A percentile compares a stretch with the other conserved stretches of the same genome.
Evolutionary conservation across 78 protist genomes (phyloP).

Genomic region (Creolimax fragrantissima): DNA sequence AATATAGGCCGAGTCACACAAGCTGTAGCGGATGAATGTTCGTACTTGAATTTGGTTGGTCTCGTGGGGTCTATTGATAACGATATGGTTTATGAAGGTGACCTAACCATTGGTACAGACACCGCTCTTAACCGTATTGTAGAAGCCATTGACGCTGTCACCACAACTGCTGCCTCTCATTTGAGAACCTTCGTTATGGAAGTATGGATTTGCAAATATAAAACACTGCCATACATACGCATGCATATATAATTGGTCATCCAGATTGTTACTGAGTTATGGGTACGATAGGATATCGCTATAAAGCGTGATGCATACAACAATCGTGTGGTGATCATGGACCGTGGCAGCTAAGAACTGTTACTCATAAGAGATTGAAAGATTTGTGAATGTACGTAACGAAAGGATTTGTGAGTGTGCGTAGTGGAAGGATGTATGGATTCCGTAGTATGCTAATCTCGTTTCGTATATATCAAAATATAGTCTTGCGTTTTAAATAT

Average conservation of each 20-base stretch:
- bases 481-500: too few relatives aligned
- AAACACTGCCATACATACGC: background rate
- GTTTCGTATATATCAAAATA: too few relatives aligned
- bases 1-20: background rate
- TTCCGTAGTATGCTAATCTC: too few relatives aligned
- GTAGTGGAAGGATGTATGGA: too few relatives aligned
- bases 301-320: too few relatives aligned
- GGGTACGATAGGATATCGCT: too few relatives aligned
- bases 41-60: slow-evolving; percentile 44
- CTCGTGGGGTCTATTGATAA: slow-evolving; percentile 75
- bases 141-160: slow-evolving; percentile 58
- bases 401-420: too few relatives aligned
- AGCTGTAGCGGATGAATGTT: background rate
- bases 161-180: slow-evolving; percentile 58
- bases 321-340: too few relatives aligned
- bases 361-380: too few relatives aligned
- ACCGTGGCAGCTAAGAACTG: too few relatives aligned
- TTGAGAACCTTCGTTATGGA: slow-evolving; percentile 62
- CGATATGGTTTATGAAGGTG: slow-evolving; percentile 50
- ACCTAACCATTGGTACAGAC: slow-evolving; percentile 56
- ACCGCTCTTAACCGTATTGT: slow-evolving; percentile 51
- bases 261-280: background rate
- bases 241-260: background rate
- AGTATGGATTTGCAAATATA: slow-evolving; percentile 43
- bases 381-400: too few relatives aligned